A percentile compares a stretch with the other conserved stretches of the same genome.
phyloP scores from a whole-genome alignment of 768 basidiomycete genomes.

The Psilocybe sp. region DNA sequence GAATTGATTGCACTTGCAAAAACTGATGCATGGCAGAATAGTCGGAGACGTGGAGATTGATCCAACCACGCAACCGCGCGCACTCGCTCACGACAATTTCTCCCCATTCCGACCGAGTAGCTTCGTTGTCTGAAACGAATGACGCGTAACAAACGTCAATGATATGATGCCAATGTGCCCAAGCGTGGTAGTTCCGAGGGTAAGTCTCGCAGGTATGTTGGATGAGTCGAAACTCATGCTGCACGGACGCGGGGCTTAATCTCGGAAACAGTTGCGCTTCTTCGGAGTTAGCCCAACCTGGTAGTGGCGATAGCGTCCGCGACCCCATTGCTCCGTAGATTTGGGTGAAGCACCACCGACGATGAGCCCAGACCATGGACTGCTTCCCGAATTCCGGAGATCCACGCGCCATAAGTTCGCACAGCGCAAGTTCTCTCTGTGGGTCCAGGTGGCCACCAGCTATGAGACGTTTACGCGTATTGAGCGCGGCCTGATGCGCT shows the following conservation, averaged over 20 bases:
- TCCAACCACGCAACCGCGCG: slow-evolving; percentile 42
- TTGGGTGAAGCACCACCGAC: slow-evolving; percentile 57
- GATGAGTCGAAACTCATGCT: slow-evolving; percentile 47
- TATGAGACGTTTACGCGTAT: slow-evolving; percentile 55
- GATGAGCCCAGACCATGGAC: slow-evolving; percentile 67
- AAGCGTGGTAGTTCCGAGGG: slow-evolving; percentile 74
- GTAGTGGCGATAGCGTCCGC: not conserved
- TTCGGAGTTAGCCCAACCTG: slow-evolving; percentile 23
- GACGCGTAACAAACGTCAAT: slow-evolving; percentile 30
- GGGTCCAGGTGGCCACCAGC: slow-evolving; percentile 30
- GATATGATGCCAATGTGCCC: slow-evolving; percentile 59
- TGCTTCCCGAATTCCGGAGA: slow-evolving; percentile 59
- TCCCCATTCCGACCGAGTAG: slow-evolving; percentile 19
- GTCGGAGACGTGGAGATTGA: slow-evolving; percentile 64
- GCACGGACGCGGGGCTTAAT: slow-evolving; percentile 34
- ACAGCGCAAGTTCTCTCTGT: slow-evolving; percentile 45
- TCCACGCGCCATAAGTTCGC: slow-evolving; percentile 45
- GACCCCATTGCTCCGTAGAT: slow-evolving; percentile 22
- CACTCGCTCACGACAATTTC: slow-evolving; percentile 38
- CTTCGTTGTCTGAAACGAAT: slow-evolving; percentile 16
- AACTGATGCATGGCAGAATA: slow-evolving; percentile 61
- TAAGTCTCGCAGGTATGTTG: slow-evolving; percentile 56
- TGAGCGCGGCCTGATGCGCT: slow-evolving; percentile 66
- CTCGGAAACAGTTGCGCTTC: slow-evolving; percentile 26
- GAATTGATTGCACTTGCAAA: slow-evolving; percentile 31